Evolutionary conservation across 148 eudicot species (phyloP).

Genomic region (Tetragonia tetragonoides): DNA sequence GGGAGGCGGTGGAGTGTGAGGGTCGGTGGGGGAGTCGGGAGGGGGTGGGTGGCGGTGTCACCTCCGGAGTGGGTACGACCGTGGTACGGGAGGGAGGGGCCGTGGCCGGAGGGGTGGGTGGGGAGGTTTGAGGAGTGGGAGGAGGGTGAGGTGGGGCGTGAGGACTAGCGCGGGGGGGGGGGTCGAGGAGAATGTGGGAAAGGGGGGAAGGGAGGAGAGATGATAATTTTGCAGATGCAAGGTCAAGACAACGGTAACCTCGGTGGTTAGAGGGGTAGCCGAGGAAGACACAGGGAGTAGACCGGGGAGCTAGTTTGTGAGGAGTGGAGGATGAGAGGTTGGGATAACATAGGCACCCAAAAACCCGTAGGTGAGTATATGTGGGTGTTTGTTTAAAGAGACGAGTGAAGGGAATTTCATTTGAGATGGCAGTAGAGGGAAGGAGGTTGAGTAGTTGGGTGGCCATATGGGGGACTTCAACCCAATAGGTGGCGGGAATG

Average conservation of each 20-base stretch:
- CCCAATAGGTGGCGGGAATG: too few species aligned
- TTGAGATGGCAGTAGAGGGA: background rate
- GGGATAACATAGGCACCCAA: background rate
- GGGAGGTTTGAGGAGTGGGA: background rate
- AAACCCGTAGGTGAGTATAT: background rate
- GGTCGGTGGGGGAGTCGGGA: too few species aligned
- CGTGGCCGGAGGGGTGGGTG: background rate
- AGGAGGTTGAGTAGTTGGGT: background rate
- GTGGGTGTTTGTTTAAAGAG: background rate
- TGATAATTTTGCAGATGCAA: too few species aligned
- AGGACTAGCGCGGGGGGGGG: too few species aligned
- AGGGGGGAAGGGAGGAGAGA: background rate
- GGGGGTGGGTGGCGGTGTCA: too few species aligned
- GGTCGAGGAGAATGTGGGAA: background rate
- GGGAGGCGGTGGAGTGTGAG: too few species aligned
- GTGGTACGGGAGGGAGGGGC: too few species aligned
- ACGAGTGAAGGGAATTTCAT: background rate
- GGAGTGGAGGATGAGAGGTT: background rate
- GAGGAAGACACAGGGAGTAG: background rate
- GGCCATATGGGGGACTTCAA: too few species aligned
- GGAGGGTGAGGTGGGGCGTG: too few species aligned
- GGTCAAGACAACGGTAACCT: too few species aligned
- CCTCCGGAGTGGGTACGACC: too few species aligned
- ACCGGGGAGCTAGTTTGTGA: background rate
- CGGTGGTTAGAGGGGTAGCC: background rate